phyloP scores from a whole-genome alignment of 192 early-diverging fungal genomes.

The Endogone sp. region DNA sequence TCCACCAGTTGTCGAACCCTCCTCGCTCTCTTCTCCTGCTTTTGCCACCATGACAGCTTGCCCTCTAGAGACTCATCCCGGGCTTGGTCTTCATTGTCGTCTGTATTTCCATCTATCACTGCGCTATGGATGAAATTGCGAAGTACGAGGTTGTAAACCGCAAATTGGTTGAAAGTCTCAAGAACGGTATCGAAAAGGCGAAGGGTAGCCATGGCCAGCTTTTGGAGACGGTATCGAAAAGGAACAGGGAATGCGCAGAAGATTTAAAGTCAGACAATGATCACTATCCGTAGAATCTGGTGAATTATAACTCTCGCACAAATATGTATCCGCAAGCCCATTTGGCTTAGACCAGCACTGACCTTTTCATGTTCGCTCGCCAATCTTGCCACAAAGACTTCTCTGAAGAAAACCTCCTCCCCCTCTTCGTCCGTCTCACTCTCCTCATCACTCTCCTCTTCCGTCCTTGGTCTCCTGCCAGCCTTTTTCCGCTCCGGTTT shows the following conservation, averaged over 20 bases:
- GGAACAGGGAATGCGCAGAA: too few relatives aligned
- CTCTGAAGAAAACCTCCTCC: not conserved
- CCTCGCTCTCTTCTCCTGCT: conserved; percentile 26
- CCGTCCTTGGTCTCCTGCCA: not conserved
- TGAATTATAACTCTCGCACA: not conserved
- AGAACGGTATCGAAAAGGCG: conserved; percentile 59
- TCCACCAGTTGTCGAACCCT: conserved; percentile 33
- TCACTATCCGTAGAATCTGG: too few relatives aligned
- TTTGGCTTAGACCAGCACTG: not conserved
- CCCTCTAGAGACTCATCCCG: not conserved
- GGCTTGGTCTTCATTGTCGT: conserved; percentile 9
- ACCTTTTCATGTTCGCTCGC: not conserved
- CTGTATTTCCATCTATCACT: conserved; percentile 23
- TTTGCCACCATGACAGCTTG: conserved; percentile 4
- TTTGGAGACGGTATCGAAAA: conserved; percentile 5
- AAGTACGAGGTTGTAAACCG: conserved; percentile 48
- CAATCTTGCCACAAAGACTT: not conserved
- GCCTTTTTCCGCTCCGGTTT: conserved; percentile 20
- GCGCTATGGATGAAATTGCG: conserved; percentile 45
- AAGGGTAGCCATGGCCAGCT: conserved; percentile 48
- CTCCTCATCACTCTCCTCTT: conserved; percentile 17
- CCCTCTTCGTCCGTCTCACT: not conserved
- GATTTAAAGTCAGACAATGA: too few relatives aligned
- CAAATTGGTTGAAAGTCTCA: conserved; percentile 58
- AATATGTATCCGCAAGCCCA: not conserved